Conservation (phyloP, 2,329 filamentous ascomycete species). For the Macrophomina pseudophaseolina region DNA sequence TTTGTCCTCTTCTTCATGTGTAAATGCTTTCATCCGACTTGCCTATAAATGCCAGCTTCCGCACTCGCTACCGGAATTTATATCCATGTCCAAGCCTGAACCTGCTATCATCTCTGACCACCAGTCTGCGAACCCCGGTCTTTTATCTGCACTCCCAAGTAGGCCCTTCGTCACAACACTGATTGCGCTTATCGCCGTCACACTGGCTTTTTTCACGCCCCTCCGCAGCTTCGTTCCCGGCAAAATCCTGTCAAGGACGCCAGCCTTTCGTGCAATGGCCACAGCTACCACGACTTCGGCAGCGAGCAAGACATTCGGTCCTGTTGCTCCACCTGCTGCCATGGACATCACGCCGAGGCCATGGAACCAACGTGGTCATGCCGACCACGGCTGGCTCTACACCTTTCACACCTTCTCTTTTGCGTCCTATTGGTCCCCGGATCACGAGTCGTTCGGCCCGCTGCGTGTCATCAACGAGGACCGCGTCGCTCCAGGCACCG, state of each 20-base stretch:
- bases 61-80: not conserved
- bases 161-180: conserved; percentile 31
- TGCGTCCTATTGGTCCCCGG: conserved; percentile 71
- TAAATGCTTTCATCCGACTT: not conserved
- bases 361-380: conserved; percentile 74
- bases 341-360: conserved; percentile 74
- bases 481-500: conserved; percentile 72
- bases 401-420: conserved; percentile 88
- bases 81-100: not conserved
- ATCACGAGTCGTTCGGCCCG: conserved; percentile 72
- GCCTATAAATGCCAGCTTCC: not conserved
- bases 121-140: not conserved
- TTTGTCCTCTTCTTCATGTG: not conserved
- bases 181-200: conserved; percentile 47
- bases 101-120: not conserved
- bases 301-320: conserved; percentile 26
- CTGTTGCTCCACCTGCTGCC: conserved; percentile 29
- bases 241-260: conserved; percentile 39
- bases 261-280: conserved; percentile 44
- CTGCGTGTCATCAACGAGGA: conserved; percentile 90
- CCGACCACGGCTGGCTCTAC: conserved; percentile 86
- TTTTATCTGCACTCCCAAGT: not conserved
- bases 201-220: conserved; percentile 51
- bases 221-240: conserved; percentile 43
- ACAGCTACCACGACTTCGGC: conserved; percentile 30